A percentile compares a stretch with the other conserved stretches of the same genome.
Conservation (phyloP, 768 basidiomycete species). For the Dacryopinax primogenitus region DNA sequence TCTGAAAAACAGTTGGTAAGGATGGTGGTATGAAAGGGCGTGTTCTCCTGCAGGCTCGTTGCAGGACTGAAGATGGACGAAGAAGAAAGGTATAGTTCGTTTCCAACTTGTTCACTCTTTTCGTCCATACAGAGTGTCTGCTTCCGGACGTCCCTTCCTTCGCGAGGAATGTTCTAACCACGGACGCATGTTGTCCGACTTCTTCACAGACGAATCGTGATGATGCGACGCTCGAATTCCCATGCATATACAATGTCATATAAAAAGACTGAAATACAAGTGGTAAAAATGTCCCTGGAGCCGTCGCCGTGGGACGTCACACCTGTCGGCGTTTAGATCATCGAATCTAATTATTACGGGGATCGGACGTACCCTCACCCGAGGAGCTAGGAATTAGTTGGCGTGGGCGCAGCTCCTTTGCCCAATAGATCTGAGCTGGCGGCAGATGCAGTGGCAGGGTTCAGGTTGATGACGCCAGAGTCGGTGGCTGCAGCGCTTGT, state of each 20-base stretch:
- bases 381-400: too few species aligned
- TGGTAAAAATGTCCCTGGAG: neutral
- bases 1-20: neutral
- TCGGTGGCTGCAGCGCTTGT: neutral
- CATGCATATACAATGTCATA: neutral
- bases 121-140: neutral
- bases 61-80: neutral
- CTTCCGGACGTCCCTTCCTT: conserved; percentile 4
- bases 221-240: neutral
- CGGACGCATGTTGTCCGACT: too few species aligned
- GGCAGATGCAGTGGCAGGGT: too few species aligned
- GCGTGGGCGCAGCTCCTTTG: too few species aligned
- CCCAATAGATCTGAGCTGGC: too few species aligned
- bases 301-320: too few species aligned
- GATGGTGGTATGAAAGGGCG: neutral
- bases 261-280: neutral
- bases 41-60: neutral
- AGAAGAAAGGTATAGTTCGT: neutral
- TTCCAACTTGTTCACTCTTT: neutral
- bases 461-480: neutral
- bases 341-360: too few species aligned
- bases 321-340: too few species aligned
- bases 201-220: neutral
- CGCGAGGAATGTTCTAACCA: neutral
- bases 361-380: too few species aligned